Conservation (phyloP, 164 flowering plant species). For the Vitis riparia region DNA sequence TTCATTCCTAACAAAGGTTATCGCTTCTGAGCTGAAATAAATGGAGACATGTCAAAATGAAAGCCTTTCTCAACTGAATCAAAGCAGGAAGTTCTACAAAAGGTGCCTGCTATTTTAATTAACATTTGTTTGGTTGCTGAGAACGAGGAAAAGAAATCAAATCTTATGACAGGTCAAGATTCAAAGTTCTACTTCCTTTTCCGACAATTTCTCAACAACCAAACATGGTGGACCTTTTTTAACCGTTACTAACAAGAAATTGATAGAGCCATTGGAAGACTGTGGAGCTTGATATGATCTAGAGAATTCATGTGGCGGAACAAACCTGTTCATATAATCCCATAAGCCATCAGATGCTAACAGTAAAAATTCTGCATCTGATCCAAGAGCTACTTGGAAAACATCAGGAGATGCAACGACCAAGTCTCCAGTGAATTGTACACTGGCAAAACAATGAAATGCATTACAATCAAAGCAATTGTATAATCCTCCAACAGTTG, state of each 20-base stretch:
- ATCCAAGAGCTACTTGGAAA: conserved; percentile 56
- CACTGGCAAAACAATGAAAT: conserved; percentile 38
- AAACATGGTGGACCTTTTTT: no score
- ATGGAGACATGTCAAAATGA: not conserved
- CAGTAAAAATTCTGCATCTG: conserved; percentile 78
- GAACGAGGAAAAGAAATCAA: no score
- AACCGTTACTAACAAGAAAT: no score
- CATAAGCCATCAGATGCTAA: conserved; percentile 97
- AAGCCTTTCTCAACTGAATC: not conserved
- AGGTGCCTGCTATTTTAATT: no score
- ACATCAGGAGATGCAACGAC: conserved; percentile 79
- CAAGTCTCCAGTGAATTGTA: conserved; percentile 69
- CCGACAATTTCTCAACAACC: no score
- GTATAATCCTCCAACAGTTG: conserved; percentile 1
- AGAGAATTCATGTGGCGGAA: not conserved
- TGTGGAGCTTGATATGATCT: no score
- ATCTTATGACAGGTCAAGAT: no score
- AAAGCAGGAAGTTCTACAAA: no score
- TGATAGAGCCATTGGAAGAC: no score
- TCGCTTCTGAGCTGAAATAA: conserved; percentile 68
- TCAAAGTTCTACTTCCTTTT: no score
- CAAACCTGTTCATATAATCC: conserved; percentile 93
- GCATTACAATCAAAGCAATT: not conserved
- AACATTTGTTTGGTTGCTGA: no score
- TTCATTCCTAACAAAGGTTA: conserved; percentile 73